A percentile compares a stretch with the other conserved stretches of the same genome.
These are phyloP conservation scores for Sabuloglossum arenarium DNA, from an alignment of 495 filamentous ascomycete genomes.

Conservation along the genomic window DNA sequence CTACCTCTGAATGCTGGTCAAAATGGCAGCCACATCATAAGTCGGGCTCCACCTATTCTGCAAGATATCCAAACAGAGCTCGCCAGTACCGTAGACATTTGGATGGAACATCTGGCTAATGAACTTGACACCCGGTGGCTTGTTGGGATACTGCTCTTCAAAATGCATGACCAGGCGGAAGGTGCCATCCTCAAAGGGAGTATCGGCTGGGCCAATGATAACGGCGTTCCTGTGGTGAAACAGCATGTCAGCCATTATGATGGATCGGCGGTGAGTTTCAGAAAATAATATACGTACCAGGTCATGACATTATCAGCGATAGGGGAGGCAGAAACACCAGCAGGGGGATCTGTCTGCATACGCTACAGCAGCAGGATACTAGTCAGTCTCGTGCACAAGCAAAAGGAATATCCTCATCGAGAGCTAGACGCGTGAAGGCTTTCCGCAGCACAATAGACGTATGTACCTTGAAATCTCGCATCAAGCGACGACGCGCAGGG, in stretches of 20 bases:
- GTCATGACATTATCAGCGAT: conserved; percentile 99
- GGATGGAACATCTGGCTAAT: conserved; percentile 99
- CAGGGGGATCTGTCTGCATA: conserved; percentile 98
- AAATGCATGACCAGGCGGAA: conserved; percentile 98
- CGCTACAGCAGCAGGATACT: conserved; percentile 32
- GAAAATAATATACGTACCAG: conserved; percentile 37
- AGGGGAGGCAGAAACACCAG: conserved; percentile 89
- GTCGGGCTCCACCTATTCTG: conserved; percentile 98
- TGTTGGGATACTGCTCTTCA: conserved; percentile 96
- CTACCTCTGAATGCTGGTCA: conserved; percentile 96
- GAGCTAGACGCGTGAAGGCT: conserved; percentile 1
- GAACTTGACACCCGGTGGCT: conserved; percentile 93
- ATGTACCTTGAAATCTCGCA: conserved; percentile 94
- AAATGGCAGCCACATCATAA: conserved; percentile 90
- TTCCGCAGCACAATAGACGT: neutral
- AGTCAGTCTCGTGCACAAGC: neutral
- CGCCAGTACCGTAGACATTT: conserved; percentile 92
- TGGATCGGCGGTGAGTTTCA: neutral
- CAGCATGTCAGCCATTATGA: conserved; percentile 3
- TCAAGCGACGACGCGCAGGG: conserved; percentile 77
- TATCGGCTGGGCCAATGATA: conserved; percentile 93
- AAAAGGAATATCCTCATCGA: neutral
- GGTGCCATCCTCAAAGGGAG: conserved; percentile 95
- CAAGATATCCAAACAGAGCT: conserved; percentile 90
- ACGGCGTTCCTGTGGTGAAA: conserved; percentile 70